A percentile compares a stretch with the other conserved stretches of the same genome.
These are phyloP conservation scores for Aquilaria agallochum DNA, from an alignment of 441 rosid genomes.

Conservation along the genomic window DNA sequence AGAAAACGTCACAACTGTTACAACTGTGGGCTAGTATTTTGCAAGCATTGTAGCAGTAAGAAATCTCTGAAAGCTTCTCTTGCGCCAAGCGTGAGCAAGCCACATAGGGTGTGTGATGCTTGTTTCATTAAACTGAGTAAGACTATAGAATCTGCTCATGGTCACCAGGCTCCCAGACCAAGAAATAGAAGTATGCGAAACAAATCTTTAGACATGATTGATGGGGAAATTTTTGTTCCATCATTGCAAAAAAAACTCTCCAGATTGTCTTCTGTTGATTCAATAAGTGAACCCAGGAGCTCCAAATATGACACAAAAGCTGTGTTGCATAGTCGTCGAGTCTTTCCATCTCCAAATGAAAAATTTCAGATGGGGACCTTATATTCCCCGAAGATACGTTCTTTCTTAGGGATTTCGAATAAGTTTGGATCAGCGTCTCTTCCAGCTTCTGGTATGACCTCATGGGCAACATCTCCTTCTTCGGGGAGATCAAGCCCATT, in stretches of 20 bases:
- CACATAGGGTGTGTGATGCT: constrained; percentile 78
- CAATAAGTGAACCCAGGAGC: constrained; percentile 34
- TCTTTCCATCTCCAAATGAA: constrained; percentile 35
- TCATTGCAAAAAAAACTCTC: constrained; percentile 32
- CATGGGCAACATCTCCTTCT: constrained; percentile 37
- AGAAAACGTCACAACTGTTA: constrained; percentile 89
- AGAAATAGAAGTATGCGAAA: constrained; percentile 29
- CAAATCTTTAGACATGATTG: constrained; percentile 29
- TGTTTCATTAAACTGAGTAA: constrained; percentile 67
- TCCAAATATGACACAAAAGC: constrained; percentile 21
- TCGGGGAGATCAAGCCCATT: constrained; percentile 54
- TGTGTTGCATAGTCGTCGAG: constrained; percentile 25
- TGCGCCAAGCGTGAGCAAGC: constrained; percentile 74
- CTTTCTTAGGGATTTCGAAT: constrained; percentile 29
- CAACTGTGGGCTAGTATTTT: constrained; percentile 62
- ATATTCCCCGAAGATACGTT: constrained; percentile 29
- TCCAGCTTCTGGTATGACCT: constrained; percentile 37
- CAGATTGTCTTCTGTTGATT: constrained; percentile 40
- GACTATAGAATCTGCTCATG: constrained; percentile 31
- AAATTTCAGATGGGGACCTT: constrained; percentile 28
- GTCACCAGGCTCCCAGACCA: constrained; percentile 23
- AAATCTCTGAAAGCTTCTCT: constrained; percentile 73
- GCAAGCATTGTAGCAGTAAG: constrained; percentile 71
- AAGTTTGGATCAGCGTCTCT: constrained; percentile 27
- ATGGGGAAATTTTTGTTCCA: constrained; percentile 34